Conservation (phyloP, 2,329 filamentous ascomycete species). For the Arthrinium phaeospermum region DNA sequence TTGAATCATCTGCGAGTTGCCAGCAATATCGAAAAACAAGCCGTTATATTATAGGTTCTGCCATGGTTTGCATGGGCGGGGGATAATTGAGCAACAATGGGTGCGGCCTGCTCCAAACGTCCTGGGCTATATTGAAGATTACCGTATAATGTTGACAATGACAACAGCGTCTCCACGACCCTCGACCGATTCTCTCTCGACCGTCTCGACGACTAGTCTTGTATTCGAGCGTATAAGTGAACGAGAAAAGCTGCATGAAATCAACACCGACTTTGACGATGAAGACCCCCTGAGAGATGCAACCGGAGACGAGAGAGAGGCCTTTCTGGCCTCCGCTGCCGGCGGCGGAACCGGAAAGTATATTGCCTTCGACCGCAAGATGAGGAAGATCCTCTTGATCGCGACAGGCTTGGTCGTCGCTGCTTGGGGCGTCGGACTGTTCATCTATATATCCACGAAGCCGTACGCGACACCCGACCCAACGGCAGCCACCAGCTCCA, state of each 20-base stretch:
- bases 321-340: conserved; percentile 52
- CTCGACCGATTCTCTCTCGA: conserved; percentile 69
- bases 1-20: neutral
- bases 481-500: conserved; percentile 63
- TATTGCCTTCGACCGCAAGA: conserved; percentile 68
- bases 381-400: conserved; percentile 68
- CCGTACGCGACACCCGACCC: conserved; percentile 67
- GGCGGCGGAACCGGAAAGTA: conserved; percentile 42
- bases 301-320: conserved; percentile 53
- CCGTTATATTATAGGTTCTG: neutral
- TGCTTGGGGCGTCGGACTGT: conserved; percentile 72
- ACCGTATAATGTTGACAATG: neutral
- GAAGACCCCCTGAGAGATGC: conserved; percentile 52
- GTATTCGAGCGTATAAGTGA: conserved; percentile 80
- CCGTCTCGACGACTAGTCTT: conserved; percentile 82
- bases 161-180: conserved; percentile 41
- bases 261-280: conserved; percentile 48
- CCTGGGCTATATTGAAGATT: neutral
- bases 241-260: conserved; percentile 44
- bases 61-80: conserved; percentile 4
- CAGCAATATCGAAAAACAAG: neutral
- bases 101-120: neutral
- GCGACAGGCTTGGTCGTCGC: conserved; percentile 65
- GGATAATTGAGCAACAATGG: conserved; percentile 13
- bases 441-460: conserved; percentile 69